phyloP scores from a whole-genome alignment of 352 stramenopile genomes.

The Phytophthora rubi region DNA sequence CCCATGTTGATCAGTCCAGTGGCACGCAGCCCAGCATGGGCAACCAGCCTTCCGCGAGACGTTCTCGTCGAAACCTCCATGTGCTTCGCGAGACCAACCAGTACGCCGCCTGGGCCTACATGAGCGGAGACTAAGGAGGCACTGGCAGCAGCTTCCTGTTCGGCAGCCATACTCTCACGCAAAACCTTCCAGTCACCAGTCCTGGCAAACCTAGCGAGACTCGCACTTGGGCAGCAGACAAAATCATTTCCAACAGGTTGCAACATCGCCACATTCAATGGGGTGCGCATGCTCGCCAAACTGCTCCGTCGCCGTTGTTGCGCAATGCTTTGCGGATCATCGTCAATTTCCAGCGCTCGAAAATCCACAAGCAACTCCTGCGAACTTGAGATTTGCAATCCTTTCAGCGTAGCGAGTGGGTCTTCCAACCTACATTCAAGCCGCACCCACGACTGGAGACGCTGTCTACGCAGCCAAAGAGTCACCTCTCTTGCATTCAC shows the following conservation, averaged over 20 bases:
- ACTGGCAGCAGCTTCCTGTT: constrained; percentile 30
- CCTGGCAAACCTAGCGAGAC: constrained; percentile 39
- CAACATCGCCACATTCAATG: constrained; percentile 54
- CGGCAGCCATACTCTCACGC: constrained; percentile 33
- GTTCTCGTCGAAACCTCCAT: constrained; percentile 40
- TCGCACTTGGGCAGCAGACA: constrained; percentile 37
- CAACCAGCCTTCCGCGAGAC: constrained; percentile 41
- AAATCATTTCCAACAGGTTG: constrained; percentile 76
- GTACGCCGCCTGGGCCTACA: constrained; percentile 25
- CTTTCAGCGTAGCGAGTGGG: constrained; percentile 43
- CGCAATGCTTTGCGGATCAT: constrained; percentile 29
- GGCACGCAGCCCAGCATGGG: constrained; percentile 51
- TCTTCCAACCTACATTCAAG: constrained; percentile 64
- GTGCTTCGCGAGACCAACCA: constrained; percentile 40
- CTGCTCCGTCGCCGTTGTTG: constrained; percentile 33
- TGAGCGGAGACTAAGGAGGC: constrained; percentile 18
- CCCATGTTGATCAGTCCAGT: constrained; percentile 84
- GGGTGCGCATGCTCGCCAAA: constrained; percentile 27
- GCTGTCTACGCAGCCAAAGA: constrained; percentile 68
- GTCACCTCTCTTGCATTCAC: constrained; percentile 64
- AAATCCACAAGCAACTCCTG: constrained; percentile 80
- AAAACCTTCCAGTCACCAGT: constrained; percentile 46
- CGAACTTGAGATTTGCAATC: constrained; percentile 51
- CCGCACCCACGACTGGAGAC: constrained; percentile 60
- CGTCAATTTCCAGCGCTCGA: constrained; percentile 45